phyloP scores from a whole-genome alignment of 2,329 filamentous ascomycete genomes.

The Pseudofabraea citricarpa region DNA sequence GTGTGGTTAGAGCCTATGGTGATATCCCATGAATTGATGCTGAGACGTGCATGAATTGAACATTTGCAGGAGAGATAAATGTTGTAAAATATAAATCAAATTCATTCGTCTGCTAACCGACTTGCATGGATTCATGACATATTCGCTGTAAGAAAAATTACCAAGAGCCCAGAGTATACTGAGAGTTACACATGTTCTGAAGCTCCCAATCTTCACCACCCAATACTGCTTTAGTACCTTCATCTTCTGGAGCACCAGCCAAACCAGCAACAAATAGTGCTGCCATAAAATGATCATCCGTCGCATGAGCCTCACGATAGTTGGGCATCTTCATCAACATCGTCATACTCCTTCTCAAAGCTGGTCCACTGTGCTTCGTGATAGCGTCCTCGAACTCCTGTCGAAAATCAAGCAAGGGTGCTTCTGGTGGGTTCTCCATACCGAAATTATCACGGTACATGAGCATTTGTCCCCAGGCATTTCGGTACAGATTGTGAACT shows the following conservation, averaged over 20 bases:
- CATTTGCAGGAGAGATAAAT: too few relatives aligned
- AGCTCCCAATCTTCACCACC: slow-evolving; percentile 63
- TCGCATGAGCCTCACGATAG: slow-evolving; percentile 62
- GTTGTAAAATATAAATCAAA: too few relatives aligned
- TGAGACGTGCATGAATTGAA: too few relatives aligned
- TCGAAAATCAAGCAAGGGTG: slow-evolving; percentile 59
- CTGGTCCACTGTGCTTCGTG: slow-evolving; percentile 47
- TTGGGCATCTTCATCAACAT: slow-evolving; percentile 64
- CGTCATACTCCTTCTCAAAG: slow-evolving; percentile 48
- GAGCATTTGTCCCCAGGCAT: slow-evolving; percentile 61
- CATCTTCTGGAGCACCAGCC: slow-evolving; percentile 43
- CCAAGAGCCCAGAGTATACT: slow-evolving; percentile 34
- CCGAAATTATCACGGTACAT: slow-evolving; percentile 52
- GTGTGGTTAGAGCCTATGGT: too few relatives aligned
- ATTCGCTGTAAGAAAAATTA: too few relatives aligned
- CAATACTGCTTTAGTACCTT: slow-evolving; percentile 35
- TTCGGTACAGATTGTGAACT: slow-evolving; percentile 67
- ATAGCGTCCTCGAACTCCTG: slow-evolving; percentile 60
- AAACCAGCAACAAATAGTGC: slow-evolving; percentile 58
- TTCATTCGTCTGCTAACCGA: too few relatives aligned
- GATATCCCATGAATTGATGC: too few relatives aligned
- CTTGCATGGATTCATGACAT: too few relatives aligned
- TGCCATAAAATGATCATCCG: slow-evolving; percentile 67
- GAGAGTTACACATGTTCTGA: slow-evolving; percentile 24
- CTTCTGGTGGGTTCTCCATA: slow-evolving; percentile 51